Conservation (phyloP, 2,329 filamentous ascomycete species). For the Clonostachys byssicola region DNA sequence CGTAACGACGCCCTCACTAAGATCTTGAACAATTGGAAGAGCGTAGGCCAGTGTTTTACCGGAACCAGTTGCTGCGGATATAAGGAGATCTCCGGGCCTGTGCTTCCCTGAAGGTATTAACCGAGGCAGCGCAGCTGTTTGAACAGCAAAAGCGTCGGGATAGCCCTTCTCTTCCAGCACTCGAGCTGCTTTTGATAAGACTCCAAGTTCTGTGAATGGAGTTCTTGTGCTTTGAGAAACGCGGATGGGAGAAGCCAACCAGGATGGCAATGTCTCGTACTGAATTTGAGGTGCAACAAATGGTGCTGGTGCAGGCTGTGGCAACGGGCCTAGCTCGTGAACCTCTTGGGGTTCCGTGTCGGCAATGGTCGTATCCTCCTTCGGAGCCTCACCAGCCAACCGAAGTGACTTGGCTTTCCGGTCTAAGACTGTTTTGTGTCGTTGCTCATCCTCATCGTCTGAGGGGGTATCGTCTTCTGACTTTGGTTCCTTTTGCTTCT, state of each 20-base stretch:
- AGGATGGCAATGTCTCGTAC: conserved; percentile 76
- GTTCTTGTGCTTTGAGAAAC: conserved; percentile 56
- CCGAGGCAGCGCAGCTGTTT: conserved; percentile 63
- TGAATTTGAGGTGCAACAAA: conserved; percentile 54
- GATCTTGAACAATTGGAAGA: conserved; percentile 74
- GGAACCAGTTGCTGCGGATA: conserved; percentile 91
- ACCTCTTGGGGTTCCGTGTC: conserved; percentile 34
- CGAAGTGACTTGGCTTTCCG: conserved; percentile 53
- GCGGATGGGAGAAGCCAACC: conserved; percentile 74
- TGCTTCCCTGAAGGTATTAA: conserved; percentile 62
- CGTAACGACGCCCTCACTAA: conserved; percentile 62
- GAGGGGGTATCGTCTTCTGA: conserved; percentile 14
- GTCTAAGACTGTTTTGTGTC: conserved; percentile 48
- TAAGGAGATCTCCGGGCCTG: conserved; percentile 73
- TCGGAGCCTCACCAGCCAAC: conserved; percentile 26
- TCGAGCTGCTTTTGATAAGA: conserved; percentile 55
- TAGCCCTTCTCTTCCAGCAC: conserved; percentile 58
- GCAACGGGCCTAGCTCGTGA: conserved; percentile 75
- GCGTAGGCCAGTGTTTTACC: conserved; percentile 94
- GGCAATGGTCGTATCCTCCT: conserved; percentile 23
- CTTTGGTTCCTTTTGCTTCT: conserved; percentile 18
- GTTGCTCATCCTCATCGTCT: conserved; percentile 17
- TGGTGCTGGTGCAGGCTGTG: conserved; percentile 65
- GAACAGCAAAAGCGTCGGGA: conserved; percentile 35
- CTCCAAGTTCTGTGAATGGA: conserved; percentile 60